Conservation (phyloP, 202 grass and related monocot species). For the Carex arenaria region DNA sequence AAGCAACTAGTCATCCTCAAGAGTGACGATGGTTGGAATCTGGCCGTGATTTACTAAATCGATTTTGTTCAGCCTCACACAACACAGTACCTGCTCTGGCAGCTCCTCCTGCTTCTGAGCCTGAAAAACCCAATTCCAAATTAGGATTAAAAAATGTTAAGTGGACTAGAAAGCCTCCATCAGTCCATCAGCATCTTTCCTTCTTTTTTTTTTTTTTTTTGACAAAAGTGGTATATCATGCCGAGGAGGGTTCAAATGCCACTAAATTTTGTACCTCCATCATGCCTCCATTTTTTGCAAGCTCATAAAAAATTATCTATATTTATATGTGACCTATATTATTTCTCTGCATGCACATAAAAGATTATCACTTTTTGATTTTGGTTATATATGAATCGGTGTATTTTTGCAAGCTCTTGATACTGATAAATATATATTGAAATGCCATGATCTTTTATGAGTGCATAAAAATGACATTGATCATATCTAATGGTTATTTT, state of each 20-base stretch:
- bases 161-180: background rate
- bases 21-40: slow-evolving; percentile 67
- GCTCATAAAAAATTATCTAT: too few species aligned
- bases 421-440: too few species aligned
- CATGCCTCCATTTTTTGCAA: too few species aligned
- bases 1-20: slow-evolving; percentile 47
- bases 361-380: too few species aligned
- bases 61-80: slow-evolving; percentile 87
- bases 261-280: too few species aligned
- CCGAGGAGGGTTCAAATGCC: background rate
- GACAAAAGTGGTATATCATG: background rate
- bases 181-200: background rate
- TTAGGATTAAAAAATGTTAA: slow-evolving; percentile 6
- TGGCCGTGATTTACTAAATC: slow-evolving; percentile 75
- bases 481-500: too few species aligned
- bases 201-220: background rate
- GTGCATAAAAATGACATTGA: too few species aligned
- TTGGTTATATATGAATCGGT: too few species aligned
- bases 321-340: too few species aligned
- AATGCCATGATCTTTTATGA: too few species aligned
- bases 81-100: slow-evolving; percentile 86
- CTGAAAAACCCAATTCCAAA: slow-evolving; percentile 31
- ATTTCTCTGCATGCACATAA: too few species aligned
- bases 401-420: too few species aligned
- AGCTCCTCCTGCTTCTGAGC: slow-evolving; percentile 90